Conservation (phyloP, 2,329 filamentous ascomycete genomes). For the Sporothrix inflata region DNA sequence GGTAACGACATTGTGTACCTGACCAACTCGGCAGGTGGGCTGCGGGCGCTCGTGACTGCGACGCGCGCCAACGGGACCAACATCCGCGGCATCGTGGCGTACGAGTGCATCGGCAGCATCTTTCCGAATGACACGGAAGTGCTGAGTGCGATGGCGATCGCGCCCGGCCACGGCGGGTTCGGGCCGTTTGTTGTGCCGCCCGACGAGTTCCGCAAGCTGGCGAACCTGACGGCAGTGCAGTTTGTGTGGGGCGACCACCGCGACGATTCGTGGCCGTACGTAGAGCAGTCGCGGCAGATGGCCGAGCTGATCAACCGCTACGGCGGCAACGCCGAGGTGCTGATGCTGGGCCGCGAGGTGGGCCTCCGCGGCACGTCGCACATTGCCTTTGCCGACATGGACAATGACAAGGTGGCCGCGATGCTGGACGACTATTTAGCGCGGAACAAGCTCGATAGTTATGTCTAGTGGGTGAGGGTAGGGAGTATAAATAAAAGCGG, state of each 20-base stretch:
- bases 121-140: constrained; percentile 35
- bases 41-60: constrained; percentile 42
- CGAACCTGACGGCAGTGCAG: constrained; percentile 36
- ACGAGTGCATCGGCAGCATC: constrained; percentile 39
- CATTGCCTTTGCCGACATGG: constrained; percentile 38
- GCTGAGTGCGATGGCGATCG: constrained; percentile 13
- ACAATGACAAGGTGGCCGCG: constrained; percentile 37
- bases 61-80: constrained; percentile 43
- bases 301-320: constrained; percentile 36
- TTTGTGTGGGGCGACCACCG: constrained; percentile 39
- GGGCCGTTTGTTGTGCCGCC: constrained; percentile 37
- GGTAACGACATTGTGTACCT: constrained; percentile 41
- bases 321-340: constrained; percentile 37
- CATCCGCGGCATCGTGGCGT: constrained; percentile 43
- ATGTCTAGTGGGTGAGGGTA: constrained; percentile 21
- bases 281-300: constrained; percentile 33
- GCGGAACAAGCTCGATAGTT: constrained; percentile 32
- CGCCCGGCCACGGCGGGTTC: constrained; percentile 25
- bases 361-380: constrained; percentile 37
- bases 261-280: constrained; percentile 9
- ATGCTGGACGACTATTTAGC: constrained; percentile 36
- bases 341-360: constrained; percentile 36
- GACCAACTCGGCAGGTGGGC: constrained; percentile 42
- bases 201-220: constrained; percentile 38
- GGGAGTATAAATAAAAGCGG: neutral